Percentiles rank a stretch among this genome's conserved stretches.
Conservation (phyloP, 495 filamentous ascomycete species). For the Parmelia sp. region DNA sequence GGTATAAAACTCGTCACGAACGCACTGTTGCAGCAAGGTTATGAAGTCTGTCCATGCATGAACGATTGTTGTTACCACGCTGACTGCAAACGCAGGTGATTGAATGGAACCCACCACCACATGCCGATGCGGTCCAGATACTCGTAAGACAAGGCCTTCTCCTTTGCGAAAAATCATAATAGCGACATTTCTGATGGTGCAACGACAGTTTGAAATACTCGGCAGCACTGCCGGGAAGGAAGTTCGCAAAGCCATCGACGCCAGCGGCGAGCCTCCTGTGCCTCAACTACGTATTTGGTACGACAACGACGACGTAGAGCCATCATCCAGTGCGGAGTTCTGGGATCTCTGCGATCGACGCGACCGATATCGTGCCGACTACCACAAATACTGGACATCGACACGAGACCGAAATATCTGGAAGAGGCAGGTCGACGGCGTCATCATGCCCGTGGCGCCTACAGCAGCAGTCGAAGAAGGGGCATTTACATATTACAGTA, state of each 20-base stretch:
- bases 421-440: conserved; percentile 42
- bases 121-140: conserved; percentile 31
- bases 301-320: background rate
- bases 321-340: conserved; percentile 19
- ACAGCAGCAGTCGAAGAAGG: conserved; percentile 40
- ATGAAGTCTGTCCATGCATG: conserved; percentile 34
- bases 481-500: conserved; percentile 28
- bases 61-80: background rate
- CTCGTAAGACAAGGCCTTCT: conserved; percentile 24
- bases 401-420: conserved; percentile 16
- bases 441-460: conserved; percentile 50
- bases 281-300: conserved; percentile 30
- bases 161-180: too few species aligned
- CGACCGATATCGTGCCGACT: conserved; percentile 27
- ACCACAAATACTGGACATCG: conserved; percentile 37
- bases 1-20: conserved; percentile 46
- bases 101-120: conserved; percentile 56
- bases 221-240: conserved; percentile 35
- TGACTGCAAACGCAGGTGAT: conserved; percentile 34
- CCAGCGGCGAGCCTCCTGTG: conserved; percentile 41
- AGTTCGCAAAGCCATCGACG: conserved; percentile 34
- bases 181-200: background rate
- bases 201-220: conserved; percentile 30
- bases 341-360: conserved; percentile 21
- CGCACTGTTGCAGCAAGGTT: conserved; percentile 44